Evolutionary conservation across 2,329 filamentous ascomycete species (phyloP).

Genomic region (Diaporthe citrichinensis): DNA sequence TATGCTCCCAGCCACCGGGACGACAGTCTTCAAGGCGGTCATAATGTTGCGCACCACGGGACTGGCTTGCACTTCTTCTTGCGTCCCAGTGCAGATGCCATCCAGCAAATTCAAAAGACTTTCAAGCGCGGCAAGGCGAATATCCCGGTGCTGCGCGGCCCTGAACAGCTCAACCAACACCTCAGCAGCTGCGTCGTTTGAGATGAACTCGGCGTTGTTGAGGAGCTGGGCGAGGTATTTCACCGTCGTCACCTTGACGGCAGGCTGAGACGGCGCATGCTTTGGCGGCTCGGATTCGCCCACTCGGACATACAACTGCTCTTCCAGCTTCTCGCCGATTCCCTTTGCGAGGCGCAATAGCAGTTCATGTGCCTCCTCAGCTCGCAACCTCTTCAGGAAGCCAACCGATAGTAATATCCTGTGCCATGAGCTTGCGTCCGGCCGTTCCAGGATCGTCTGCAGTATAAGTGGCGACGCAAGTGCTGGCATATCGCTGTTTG

Average conservation of each 20-base stretch:
- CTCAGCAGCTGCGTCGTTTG: slow-evolving; percentile 26
- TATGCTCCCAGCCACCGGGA: slow-evolving; percentile 35
- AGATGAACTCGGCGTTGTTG: slow-evolving; percentile 32
- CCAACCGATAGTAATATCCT: slow-evolving; percentile 21
- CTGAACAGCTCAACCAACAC: slow-evolving; percentile 33
- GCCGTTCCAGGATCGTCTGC: slow-evolving; percentile 36
- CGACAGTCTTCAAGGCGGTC: slow-evolving; percentile 15
- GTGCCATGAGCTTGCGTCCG: slow-evolving; percentile 37
- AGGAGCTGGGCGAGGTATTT: slow-evolving; percentile 38
- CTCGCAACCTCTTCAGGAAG: slow-evolving; percentile 29
- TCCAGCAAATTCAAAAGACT: slow-evolving; percentile 35
- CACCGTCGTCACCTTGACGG: slow-evolving; percentile 38
- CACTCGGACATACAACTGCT: slow-evolving; percentile 36
- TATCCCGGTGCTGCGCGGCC: slow-evolving; percentile 33
- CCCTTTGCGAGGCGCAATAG: slow-evolving; percentile 29
- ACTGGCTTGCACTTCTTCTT: background rate
- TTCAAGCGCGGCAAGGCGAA: slow-evolving; percentile 35
- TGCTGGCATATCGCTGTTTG: slow-evolving; percentile 8
- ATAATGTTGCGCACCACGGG: slow-evolving; percentile 14
- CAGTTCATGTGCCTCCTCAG: slow-evolving; percentile 21
- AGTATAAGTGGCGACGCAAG: slow-evolving; percentile 34
- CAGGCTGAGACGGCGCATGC: slow-evolving; percentile 24
- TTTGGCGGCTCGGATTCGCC: slow-evolving; percentile 27
- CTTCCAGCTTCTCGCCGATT: slow-evolving; percentile 34
- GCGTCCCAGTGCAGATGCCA: background rate